phyloP scores from a whole-genome alignment of 2,329 filamentous ascomycete genomes.

The Coleophoma cylindrospora region DNA sequence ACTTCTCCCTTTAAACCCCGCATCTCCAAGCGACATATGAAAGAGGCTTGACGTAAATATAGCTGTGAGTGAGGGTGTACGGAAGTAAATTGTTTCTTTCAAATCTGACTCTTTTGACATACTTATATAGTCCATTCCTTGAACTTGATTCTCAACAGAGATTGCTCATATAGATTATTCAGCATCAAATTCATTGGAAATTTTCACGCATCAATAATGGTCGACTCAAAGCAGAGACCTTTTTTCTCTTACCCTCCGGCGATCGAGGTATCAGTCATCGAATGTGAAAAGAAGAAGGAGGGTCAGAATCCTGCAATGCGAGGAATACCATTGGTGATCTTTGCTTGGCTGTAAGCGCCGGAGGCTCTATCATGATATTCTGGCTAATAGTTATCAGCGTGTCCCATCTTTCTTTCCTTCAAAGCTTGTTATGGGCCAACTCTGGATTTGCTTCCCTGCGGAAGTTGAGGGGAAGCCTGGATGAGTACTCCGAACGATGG shows the following conservation, averaged over 20 bases:
- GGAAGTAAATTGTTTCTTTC: too few relatives aligned
- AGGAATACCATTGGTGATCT: slow-evolving; percentile 58
- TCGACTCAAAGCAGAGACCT: not conserved
- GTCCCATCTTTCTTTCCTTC: slow-evolving; percentile 53
- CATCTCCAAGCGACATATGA: too few relatives aligned
- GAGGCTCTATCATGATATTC: not conserved
- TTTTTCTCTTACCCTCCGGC: slow-evolving; percentile 23
- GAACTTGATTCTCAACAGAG: too few relatives aligned
- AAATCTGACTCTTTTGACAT: too few relatives aligned
- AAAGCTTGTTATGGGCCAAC: slow-evolving; percentile 65
- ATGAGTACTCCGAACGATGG: slow-evolving; percentile 38
- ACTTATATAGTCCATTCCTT: too few relatives aligned
- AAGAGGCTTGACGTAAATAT: too few relatives aligned
- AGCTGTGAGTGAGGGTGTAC: too few relatives aligned
- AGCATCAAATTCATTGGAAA: too few relatives aligned
- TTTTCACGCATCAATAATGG: too few relatives aligned
- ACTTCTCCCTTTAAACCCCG: too few relatives aligned
- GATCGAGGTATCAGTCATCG: slow-evolving; percentile 22
- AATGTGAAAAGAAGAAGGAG: slow-evolving; percentile 43
- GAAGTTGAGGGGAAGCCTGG: slow-evolving; percentile 37
- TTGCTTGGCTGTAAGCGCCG: slow-evolving; percentile 51
- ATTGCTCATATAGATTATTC: too few relatives aligned
- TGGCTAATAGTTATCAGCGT: slow-evolving; percentile 37
- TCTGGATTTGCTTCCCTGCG: slow-evolving; percentile 49
- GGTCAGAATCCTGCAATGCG: slow-evolving; percentile 63